Evolutionary conservation across 345 rosid species (phyloP).

Genomic region (Eucalyptus camaldulensis): DNA sequence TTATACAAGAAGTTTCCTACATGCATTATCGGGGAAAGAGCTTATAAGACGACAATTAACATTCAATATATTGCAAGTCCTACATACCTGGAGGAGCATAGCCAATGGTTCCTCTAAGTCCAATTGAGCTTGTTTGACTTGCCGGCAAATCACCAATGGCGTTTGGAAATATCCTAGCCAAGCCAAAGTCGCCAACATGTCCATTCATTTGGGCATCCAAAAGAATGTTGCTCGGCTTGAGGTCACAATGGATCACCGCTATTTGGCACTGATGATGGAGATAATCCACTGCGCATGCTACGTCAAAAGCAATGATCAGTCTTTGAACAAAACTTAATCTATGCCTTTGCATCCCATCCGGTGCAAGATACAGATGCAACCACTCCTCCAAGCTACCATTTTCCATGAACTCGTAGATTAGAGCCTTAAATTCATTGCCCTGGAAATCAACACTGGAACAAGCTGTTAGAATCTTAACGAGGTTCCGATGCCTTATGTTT

Average conservation of each 20-base stretch:
- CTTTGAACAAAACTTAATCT: not conserved
- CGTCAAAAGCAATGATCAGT: not conserved
- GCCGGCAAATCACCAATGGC: accelerated
- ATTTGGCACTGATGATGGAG: not conserved
- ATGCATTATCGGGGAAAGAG: not conserved
- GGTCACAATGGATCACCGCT: slow-evolving; percentile 7
- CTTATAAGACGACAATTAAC: not conserved
- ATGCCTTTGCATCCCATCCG: not conserved
- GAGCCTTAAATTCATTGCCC: slow-evolving; percentile 6
- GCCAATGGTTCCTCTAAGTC: not conserved
- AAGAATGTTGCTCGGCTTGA: slow-evolving; percentile 3
- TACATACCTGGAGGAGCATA: not conserved
- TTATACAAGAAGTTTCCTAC: not conserved
- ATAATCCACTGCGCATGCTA: slow-evolving; percentile 1
- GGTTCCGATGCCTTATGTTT: not conserved
- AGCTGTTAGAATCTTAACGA: not conserved
- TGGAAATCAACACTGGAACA: not conserved
- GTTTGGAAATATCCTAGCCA: not conserved
- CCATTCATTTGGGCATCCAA: not conserved
- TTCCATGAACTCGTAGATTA: not conserved
- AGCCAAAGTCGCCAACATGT: not conserved
- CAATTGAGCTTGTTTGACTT: not conserved
- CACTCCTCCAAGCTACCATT: slow-evolving; percentile 12
- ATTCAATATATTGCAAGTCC: not conserved
- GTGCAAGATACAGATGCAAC: not conserved